phyloP scores from a whole-genome alignment of 1,139 yeast genomes.

The Zygoascus meyerae region DNA sequence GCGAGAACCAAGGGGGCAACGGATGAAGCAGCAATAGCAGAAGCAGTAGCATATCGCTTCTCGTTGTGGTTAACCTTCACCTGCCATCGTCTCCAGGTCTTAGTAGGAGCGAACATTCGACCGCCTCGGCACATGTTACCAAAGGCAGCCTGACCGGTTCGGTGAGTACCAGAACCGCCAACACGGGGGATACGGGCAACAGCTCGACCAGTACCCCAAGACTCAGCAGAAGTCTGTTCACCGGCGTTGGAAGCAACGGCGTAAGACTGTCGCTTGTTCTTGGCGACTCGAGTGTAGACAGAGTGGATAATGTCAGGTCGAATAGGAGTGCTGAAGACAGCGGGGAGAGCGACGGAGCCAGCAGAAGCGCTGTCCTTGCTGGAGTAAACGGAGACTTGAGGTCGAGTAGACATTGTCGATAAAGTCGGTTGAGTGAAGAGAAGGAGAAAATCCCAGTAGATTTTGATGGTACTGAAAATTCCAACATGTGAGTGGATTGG shows the following conservation, averaged over 20 bases:
- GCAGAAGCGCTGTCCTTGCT: constrained; percentile 82
- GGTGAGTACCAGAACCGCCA: constrained; percentile 99
- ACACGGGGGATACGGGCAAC: constrained; percentile 99
- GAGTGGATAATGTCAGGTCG: constrained; percentile 99
- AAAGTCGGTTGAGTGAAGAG: constrained; percentile 5
- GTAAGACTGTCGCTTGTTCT: constrained; percentile 99
- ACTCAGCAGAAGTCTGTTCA: constrained; percentile 99
- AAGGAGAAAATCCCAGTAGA: neutral
- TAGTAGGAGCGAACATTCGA: constrained; percentile 99
- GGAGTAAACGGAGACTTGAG: constrained; percentile 95
- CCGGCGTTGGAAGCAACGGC: constrained; percentile 99
- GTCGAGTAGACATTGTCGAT: constrained; percentile 65
- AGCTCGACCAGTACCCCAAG: constrained; percentile 99
- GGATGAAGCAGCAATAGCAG: constrained; percentile 99
- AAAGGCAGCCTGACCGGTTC: constrained; percentile 99
- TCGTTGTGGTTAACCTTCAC: constrained; percentile 99
- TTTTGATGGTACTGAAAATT: neutral
- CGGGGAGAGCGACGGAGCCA: constrained; percentile 88
- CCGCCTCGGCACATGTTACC: constrained; percentile 99
- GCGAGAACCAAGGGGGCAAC: constrained; percentile 98
- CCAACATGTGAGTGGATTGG: constrained; percentile 2
- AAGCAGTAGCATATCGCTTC: constrained; percentile 99
- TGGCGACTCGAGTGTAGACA: constrained; percentile 97
- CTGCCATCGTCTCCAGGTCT: constrained; percentile 99
- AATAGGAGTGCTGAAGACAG: constrained; percentile 99